Percentiles rank a stretch among this genome's conserved stretches.
These are phyloP conservation scores for Lipomyces starkeyi DNA, from an alignment of 805 yeast species.

Conservation along the genomic window DNA sequence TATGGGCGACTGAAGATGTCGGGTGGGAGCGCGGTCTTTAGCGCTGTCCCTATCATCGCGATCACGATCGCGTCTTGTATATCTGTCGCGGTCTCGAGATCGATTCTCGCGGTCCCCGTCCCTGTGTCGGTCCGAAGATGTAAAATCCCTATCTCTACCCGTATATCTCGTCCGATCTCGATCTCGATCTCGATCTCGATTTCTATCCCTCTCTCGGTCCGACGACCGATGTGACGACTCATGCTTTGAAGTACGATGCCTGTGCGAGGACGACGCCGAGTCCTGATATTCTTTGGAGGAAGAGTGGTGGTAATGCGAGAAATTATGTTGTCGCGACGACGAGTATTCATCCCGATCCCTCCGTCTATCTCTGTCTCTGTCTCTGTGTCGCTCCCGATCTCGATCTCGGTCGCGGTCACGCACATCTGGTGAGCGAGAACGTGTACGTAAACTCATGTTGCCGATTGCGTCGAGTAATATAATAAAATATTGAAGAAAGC, in stretches of 20 bases:
- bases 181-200: slow-evolving; percentile 4
- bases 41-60: not conserved
- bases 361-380: not conserved
- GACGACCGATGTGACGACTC: not conserved
- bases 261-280: not conserved
- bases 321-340: not conserved
- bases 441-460: not conserved
- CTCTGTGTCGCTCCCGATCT: slow-evolving; percentile 2
- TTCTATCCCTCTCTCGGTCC: not conserved
- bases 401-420: slow-evolving; percentile 11
- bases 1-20: not conserved
- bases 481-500: no score
- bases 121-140: not conserved
- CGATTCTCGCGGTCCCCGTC: slow-evolving; percentile 20
- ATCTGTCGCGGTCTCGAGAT: slow-evolving; percentile 13
- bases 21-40: not conserved
- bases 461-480: not conserved
- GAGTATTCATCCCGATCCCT: not conserved
- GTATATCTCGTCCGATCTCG: not conserved
- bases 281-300: not conserved
- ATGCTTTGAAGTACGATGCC: not conserved
- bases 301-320: not conserved
- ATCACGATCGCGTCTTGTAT: not conserved
- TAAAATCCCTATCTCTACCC: not conserved
- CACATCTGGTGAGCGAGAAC: not conserved